Evolutionary conservation across 2,329 filamentous ascomycete species (phyloP), one percentile per base, ranked within the genome.

Genomic region (Cyphellophora europaea): DNA sequence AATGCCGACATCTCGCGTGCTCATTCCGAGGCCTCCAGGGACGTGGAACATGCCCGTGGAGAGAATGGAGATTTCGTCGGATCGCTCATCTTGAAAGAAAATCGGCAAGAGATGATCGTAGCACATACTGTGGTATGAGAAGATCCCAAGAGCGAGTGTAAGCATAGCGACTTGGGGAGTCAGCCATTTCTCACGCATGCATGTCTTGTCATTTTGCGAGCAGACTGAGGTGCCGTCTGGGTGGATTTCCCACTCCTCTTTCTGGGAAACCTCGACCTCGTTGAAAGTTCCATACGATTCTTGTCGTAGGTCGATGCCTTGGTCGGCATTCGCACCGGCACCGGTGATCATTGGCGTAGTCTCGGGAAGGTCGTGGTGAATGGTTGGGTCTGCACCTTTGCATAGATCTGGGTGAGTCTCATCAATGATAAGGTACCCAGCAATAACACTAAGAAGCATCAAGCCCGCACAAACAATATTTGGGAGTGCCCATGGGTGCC

Each of bases 41-140:
- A 74, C 74, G 52, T 72, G 69, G 27, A 82, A 63, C 56, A 63
- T 46, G 59, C 69, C 49, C 15, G 51, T 42, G 13, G 48, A 42
- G 2, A 47, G 41, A 15, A 59, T 44, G 5, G 63, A 54, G 27
- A 63, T 57, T 30, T 63, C 53, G 16, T 59, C 54, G 42, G 59
- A 62, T 18, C 73, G 71, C 27, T 77, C 70, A 49, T 94, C 87
- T 56, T 95, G 87, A 33, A 94, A 76, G 61, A 94, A 95, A 40
- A 95, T 94, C 5, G 88, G 88, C 35, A 94, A 69, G 1, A 95
- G 71, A 54, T 93, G 84, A 53, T 95, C 89, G 59, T 85, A 95
- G 0, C 82, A 87, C 87, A 95, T 95, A 23, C 82, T 86, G 60
- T 95, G 88, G 55, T 93, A 49, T 4, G 86, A 91, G 62, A 93